A percentile compares a stretch with the other conserved stretches of the same genome.
Conservation (phyloP, 257 asterid genomes). For the Plantago major region DNA sequence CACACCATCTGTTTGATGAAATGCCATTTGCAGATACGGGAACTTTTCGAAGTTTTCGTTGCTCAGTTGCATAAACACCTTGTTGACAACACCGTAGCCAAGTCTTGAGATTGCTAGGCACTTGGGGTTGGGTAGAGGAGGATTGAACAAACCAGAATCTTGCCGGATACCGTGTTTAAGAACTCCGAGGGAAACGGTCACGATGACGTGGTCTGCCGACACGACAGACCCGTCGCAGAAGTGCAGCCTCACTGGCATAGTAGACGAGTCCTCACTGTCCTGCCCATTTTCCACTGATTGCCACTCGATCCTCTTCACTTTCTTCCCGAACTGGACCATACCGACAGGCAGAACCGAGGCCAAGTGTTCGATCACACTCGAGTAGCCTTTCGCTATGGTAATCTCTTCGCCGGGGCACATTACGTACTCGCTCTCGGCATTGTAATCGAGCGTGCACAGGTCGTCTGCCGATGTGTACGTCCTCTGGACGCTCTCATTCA, state of each 20-base stretch:
- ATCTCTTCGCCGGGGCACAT: constrained; percentile 82
- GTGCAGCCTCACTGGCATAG: constrained; percentile 60
- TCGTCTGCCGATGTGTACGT: constrained; percentile 68
- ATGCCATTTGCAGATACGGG: constrained; percentile 67
- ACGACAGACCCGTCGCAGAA: constrained; percentile 55
- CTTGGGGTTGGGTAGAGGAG: constrained; percentile 63
- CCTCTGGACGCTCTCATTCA: constrained; percentile 70
- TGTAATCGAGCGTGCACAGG: constrained; percentile 48
- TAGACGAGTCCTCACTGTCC: constrained; percentile 13
- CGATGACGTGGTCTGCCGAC: constrained; percentile 67
- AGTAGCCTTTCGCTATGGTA: constrained; percentile 67
- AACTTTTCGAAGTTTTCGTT: constrained; percentile 14
- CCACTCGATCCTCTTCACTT: constrained; percentile 63
- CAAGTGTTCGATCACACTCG: constrained; percentile 44
- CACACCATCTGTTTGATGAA: constrained; percentile 38
- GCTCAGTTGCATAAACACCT: constrained; percentile 54
- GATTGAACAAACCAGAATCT: constrained; percentile 46
- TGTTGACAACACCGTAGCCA: constrained; percentile 80
- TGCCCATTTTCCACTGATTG: constrained; percentile 9
- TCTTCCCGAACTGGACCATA: constrained; percentile 47
- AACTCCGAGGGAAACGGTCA: constrained; percentile 81
- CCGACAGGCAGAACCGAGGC: constrained; percentile 75
- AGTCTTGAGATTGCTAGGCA: constrained; percentile 58
- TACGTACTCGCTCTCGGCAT: constrained; percentile 63
- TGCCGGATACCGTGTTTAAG: constrained; percentile 48